These are phyloP conservation scores for Vitis hybrid DNA, from an alignment of 177 flowering plant genomes.

Conservation along the genomic window DNA sequence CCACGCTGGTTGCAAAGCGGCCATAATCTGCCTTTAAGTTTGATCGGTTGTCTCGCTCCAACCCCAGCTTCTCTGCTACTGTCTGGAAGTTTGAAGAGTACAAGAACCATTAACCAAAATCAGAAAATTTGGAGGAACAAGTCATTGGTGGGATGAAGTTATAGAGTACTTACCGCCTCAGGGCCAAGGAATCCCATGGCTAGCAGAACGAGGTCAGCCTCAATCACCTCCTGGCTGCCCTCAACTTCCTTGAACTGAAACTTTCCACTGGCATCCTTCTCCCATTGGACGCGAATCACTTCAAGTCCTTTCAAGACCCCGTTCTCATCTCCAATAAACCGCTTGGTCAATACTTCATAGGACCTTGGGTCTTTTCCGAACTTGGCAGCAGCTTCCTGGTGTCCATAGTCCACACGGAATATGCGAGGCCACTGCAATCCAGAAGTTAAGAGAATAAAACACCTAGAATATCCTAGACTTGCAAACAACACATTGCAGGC, in stretches of 20 bases:
- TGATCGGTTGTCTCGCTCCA: constrained; percentile 79
- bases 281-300: constrained; percentile 80
- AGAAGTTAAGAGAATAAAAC: neutral
- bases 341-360: constrained; percentile 88
- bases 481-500: no score
- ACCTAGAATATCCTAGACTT: neutral
- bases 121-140: no score
- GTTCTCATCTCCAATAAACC: constrained; percentile 85
- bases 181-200: constrained; percentile 99
- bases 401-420: constrained; percentile 98
- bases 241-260: constrained; percentile 87
- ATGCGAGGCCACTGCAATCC: constrained; percentile 88
- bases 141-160: no score
- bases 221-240: constrained; percentile 82
- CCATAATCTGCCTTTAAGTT: constrained; percentile 94
- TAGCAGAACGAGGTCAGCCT: constrained; percentile 79
- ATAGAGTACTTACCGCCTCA: constrained; percentile 64
- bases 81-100: constrained; percentile 36
- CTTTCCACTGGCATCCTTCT: constrained; percentile 84
- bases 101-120: neutral
- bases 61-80: constrained; percentile 70
- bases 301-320: constrained; percentile 86
- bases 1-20: constrained; percentile 73
- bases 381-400: constrained; percentile 87
- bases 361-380: constrained; percentile 95